Conservation (phyloP, 2,329 filamentous ascomycete genomes). For the Periconia digitata region DNA sequence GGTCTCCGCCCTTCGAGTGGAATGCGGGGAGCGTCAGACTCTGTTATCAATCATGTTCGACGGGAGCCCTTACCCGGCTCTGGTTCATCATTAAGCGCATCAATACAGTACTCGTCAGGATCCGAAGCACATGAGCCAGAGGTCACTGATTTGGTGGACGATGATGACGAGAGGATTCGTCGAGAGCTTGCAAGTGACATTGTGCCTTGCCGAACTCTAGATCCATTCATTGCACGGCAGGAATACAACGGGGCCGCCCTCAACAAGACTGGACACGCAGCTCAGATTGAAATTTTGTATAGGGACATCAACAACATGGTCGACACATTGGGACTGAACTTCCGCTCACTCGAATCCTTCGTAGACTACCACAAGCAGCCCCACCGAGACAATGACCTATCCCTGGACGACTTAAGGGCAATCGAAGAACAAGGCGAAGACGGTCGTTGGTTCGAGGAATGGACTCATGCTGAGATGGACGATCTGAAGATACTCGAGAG, state of each 20-base stretch:
- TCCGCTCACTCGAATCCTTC: slow-evolving; percentile 63
- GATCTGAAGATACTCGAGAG: slow-evolving; percentile 64
- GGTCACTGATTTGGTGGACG: slow-evolving; percentile 44
- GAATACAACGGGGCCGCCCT: slow-evolving; percentile 45
- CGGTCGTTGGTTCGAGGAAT: slow-evolving; percentile 60
- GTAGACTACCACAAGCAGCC: slow-evolving; percentile 62
- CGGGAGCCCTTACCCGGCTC: slow-evolving; percentile 35
- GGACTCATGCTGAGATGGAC: slow-evolving; percentile 75
- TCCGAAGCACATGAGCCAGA: slow-evolving; percentile 43
- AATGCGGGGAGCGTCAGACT: slow-evolving; percentile 60
- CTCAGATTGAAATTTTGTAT: slow-evolving; percentile 59
- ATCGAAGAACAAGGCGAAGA: slow-evolving; percentile 39
- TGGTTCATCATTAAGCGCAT: slow-evolving; percentile 34
- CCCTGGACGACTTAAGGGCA: slow-evolving; percentile 64
- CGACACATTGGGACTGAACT: slow-evolving; percentile 85
- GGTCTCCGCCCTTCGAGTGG: slow-evolving; percentile 75
- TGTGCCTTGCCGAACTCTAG: slow-evolving; percentile 62
- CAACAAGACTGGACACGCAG: slow-evolving; percentile 46
- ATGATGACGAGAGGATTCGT: slow-evolving; percentile 71
- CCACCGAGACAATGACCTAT: slow-evolving; percentile 56
- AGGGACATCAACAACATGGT: slow-evolving; percentile 92
- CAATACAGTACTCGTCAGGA: slow-evolving; percentile 32
- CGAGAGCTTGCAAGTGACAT: slow-evolving; percentile 62
- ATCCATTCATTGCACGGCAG: slow-evolving; percentile 66
- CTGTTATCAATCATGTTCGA: slow-evolving; percentile 35